Evolutionary conservation across 352 stramenopile genomes (phyloP).

Genomic region (Phytopythium ostracodes): DNA sequence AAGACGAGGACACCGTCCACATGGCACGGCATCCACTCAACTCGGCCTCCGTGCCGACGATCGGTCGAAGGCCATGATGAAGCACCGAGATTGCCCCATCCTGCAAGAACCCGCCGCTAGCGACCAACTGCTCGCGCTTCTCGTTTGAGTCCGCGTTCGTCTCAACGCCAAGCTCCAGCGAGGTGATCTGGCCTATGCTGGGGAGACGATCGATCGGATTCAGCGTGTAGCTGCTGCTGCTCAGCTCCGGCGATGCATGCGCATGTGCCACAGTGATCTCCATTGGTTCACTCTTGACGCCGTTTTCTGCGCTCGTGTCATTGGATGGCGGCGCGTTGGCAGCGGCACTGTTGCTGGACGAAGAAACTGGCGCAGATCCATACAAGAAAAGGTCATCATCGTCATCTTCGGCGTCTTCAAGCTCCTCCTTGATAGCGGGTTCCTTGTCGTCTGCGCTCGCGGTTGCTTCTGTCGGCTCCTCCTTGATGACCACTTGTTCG

Average conservation of each 20-base stretch:
- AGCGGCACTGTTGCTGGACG: not conserved
- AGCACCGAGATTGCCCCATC: slow-evolving; percentile 71
- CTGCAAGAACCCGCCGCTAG: slow-evolving; percentile 60
- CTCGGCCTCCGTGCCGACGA: slow-evolving; percentile 78
- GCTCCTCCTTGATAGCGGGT: slow-evolving; percentile 8
- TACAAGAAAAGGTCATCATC: slow-evolving; percentile 81
- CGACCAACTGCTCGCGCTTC: slow-evolving; percentile 72
- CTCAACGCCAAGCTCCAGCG: slow-evolving; percentile 75
- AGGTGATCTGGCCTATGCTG: slow-evolving; percentile 79
- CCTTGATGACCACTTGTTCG: slow-evolving; percentile 11
- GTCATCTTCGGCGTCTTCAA: slow-evolving; percentile 46
- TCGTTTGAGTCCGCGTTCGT: slow-evolving; percentile 75
- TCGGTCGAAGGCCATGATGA: slow-evolving; percentile 76
- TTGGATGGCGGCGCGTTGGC: not conserved
- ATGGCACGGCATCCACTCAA: slow-evolving; percentile 80
- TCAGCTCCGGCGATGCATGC: slow-evolving; percentile 9
- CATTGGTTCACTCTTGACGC: slow-evolving; percentile 10
- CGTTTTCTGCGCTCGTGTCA: not conserved
- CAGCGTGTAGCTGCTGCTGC: slow-evolving; percentile 36
- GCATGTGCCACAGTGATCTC: not conserved
- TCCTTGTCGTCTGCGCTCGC: slow-evolving; percentile 10
- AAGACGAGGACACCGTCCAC: slow-evolving; percentile 78
- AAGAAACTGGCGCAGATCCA: slow-evolving; percentile 25
- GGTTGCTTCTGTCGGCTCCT: slow-evolving; percentile 21
- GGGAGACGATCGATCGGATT: slow-evolving; percentile 61